Conservation (phyloP, 1,284 basidiomycete species). For the Fomitopsis schrenkii region DNA sequence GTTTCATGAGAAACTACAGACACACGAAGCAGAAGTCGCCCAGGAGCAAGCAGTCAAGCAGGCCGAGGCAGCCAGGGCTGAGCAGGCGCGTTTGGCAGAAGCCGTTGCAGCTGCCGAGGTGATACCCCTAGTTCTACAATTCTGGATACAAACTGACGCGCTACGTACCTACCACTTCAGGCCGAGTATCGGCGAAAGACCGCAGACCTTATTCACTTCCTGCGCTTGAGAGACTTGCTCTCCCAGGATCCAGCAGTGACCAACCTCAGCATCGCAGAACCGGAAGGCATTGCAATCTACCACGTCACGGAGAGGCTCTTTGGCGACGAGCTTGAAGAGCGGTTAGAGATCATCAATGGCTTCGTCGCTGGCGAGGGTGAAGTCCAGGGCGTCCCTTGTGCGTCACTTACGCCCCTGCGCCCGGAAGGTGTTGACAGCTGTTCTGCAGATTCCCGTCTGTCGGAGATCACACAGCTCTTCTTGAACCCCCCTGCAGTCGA, state of each 20-base stretch:
- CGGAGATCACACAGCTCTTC: slow-evolving; percentile 49
- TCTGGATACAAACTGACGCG: neutral
- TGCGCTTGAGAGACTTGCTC: slow-evolving; percentile 61
- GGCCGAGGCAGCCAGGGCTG: slow-evolving; percentile 48
- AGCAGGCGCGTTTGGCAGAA: slow-evolving; percentile 47
- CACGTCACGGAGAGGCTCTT: slow-evolving; percentile 49
- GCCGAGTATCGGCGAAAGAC: slow-evolving; percentile 34
- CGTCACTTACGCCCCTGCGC: slow-evolving; percentile 16
- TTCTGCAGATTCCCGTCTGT: slow-evolving; percentile 49
- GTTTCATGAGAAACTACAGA: slow-evolving; percentile 32
- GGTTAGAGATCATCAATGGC: slow-evolving; percentile 46
- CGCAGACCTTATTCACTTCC: slow-evolving; percentile 56
- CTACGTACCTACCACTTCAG: slow-evolving; percentile 26
- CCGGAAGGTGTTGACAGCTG: neutral
- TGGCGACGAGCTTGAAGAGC: slow-evolving; percentile 45
- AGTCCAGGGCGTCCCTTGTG: slow-evolving; percentile 58
- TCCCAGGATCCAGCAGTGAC: slow-evolving; percentile 40
- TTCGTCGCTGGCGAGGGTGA: slow-evolving; percentile 55
- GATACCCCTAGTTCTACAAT: slow-evolving; percentile 1
- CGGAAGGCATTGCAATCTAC: slow-evolving; percentile 52
- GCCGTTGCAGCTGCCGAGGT: slow-evolving; percentile 62
- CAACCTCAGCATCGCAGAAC: slow-evolving; percentile 41
- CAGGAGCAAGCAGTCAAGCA: slow-evolving; percentile 51
- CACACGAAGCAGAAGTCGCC: slow-evolving; percentile 58
- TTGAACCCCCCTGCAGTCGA: slow-evolving; percentile 40